Evolutionary conservation across 2,329 filamentous ascomycete genomes (phyloP).

Genomic region (Ceratocystis eucalypticola): DNA sequence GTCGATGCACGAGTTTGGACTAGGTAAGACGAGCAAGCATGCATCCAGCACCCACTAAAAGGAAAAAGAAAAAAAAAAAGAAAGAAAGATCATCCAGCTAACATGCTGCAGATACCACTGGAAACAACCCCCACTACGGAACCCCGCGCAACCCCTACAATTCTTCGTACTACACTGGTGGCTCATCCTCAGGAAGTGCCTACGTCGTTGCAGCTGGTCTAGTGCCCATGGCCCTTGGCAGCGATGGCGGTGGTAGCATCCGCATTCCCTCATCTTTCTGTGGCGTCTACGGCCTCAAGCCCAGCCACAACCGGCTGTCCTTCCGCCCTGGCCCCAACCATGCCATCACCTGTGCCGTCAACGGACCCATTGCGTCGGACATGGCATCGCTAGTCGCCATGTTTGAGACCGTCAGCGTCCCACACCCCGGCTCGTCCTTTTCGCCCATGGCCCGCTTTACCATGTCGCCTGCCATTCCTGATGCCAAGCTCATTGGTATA

Average conservation of each 20-base stretch:
- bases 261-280: slow-evolving; percentile 61
- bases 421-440: slow-evolving; percentile 47
- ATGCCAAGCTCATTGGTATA: slow-evolving; percentile 45
- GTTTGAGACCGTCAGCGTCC: slow-evolving; percentile 50
- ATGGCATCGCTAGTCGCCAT: slow-evolving; percentile 52
- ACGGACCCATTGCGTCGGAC: slow-evolving; percentile 54
- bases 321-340: slow-evolving; percentile 44
- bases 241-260: slow-evolving; percentile 61
- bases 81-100: neutral
- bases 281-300: slow-evolving; percentile 61
- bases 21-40: slow-evolving; percentile 33
- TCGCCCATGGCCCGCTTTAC: slow-evolving; percentile 26
- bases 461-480: slow-evolving; percentile 22
- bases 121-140: slow-evolving; percentile 58
- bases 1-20: slow-evolving; percentile 64
- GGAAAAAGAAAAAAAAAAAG: neutral
- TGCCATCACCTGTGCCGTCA: slow-evolving; percentile 48
- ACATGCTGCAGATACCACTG: slow-evolving; percentile 45
- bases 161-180: slow-evolving; percentile 57
- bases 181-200: slow-evolving; percentile 59
- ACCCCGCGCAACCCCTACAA: slow-evolving; percentile 70
- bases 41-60: neutral
- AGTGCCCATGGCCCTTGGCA: slow-evolving; percentile 57
- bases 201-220: slow-evolving; percentile 59
- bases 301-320: slow-evolving; percentile 54